phyloP scores from a whole-genome alignment of 345 rosid genomes.

The Citrus cavaleriei region DNA sequence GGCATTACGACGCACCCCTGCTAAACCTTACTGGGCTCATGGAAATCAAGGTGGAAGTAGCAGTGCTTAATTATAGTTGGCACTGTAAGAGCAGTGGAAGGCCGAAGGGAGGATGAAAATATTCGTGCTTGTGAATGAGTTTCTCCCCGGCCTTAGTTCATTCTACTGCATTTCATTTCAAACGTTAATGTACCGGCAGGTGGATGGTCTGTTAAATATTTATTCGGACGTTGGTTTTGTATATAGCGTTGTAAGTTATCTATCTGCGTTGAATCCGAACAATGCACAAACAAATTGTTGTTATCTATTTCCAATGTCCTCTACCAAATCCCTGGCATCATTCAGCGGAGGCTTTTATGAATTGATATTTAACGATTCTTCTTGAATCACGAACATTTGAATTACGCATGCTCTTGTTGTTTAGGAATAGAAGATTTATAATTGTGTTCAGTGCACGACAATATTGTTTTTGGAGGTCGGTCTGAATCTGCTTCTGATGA shows the following conservation, averaged over 20 bases:
- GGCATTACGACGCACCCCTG: constrained; percentile 74
- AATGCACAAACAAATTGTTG: constrained; percentile 1
- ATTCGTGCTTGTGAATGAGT: constrained; percentile 1
- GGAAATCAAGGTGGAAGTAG: constrained; percentile 33
- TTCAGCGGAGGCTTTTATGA: constrained; percentile 17
- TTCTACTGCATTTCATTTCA: constrained; percentile 11
- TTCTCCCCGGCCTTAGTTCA: constrained; percentile 5
- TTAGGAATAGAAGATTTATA: not conserved
- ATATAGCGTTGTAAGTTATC: constrained; percentile 10
- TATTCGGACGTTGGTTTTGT: constrained; percentile 16
- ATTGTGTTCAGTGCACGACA: not conserved
- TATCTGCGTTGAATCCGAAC: constrained; percentile 11
- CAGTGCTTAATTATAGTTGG: constrained; percentile 32
- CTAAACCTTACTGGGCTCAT: constrained; percentile 62
- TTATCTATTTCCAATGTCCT: constrained; percentile 1
- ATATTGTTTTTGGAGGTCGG: too few species aligned
- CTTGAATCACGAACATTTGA: not conserved
- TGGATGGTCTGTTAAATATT: constrained; percentile 13
- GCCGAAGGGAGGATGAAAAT: constrained; percentile 6
- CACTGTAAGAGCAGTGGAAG: constrained; percentile 17
- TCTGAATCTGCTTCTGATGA: too few species aligned
- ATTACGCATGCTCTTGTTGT: not conserved
- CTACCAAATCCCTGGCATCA: constrained; percentile 19
- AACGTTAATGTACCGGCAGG: not conserved
- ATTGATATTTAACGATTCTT: not conserved